Evolutionary conservation across 345 rosid species (phyloP).

Genomic region (Carallia brachiata): DNA sequence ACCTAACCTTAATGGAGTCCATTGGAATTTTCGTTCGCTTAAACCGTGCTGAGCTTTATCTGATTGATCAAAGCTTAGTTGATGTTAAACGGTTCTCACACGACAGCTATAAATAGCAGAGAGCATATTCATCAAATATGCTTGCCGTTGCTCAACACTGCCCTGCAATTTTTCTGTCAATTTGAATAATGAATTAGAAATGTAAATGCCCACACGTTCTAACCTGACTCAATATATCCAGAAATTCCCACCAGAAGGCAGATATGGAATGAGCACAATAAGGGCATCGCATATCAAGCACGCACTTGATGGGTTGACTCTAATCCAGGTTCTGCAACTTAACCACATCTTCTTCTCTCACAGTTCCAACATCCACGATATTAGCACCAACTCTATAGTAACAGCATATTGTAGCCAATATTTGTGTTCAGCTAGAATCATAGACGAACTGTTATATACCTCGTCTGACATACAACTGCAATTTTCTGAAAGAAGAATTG

Average conservation of each 20-base stretch:
- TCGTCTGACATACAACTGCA: neutral
- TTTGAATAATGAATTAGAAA: neutral
- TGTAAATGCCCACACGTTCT: neutral
- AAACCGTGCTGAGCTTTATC: too few species aligned
- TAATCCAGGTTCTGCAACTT: slow-evolving; percentile 24
- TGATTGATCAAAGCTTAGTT: too few species aligned
- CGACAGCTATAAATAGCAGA: too few species aligned
- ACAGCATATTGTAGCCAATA: too few species aligned
- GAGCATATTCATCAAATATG: too few species aligned
- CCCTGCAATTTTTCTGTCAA: too few species aligned
- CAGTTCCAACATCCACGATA: neutral
- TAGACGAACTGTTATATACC: neutral
- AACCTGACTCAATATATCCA: slow-evolving; percentile 19
- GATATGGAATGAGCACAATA: slow-evolving; percentile 39
- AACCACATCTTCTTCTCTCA: neutral
- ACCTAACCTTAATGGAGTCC: neutral
- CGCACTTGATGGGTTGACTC: slow-evolving; percentile 48
- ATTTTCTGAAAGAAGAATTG: neutral
- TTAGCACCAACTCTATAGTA: neutral
- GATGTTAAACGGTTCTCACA: too few species aligned
- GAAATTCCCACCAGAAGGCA: slow-evolving; percentile 52
- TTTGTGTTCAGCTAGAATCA: neutral
- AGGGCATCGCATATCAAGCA: slow-evolving; percentile 28
- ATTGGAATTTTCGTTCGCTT: neutral
- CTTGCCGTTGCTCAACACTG: too few species aligned